phyloP scores from a whole-genome alignment of 169 alveolate species.

The Plasmodium gonderi region DNA sequence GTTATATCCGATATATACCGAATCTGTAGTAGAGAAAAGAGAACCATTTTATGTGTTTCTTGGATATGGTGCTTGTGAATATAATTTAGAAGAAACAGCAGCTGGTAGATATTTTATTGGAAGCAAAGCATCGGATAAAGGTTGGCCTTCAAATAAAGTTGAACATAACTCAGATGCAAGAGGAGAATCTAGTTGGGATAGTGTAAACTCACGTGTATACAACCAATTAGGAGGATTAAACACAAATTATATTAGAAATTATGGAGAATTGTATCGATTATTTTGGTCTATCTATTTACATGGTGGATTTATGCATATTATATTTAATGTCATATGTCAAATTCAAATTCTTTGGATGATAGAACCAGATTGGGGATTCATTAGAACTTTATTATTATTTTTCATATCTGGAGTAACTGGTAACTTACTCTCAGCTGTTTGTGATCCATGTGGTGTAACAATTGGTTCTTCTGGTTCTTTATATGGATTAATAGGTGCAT shows the following conservation, averaged over 20 bases:
- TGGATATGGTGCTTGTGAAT: constrained; percentile 89
- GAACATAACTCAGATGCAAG: constrained; percentile 74
- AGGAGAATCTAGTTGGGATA: constrained; percentile 76
- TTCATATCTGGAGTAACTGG: constrained; percentile 88
- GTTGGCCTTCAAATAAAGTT: constrained; percentile 84
- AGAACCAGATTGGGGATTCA: constrained; percentile 94
- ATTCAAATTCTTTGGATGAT: constrained; percentile 88
- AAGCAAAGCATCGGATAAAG: constrained; percentile 78
- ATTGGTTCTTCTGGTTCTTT: constrained; percentile 93
- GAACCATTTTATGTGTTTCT: constrained; percentile 80
- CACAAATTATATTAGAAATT: constrained; percentile 84
- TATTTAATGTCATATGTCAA: constrained; percentile 87
- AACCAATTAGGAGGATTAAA: constrained; percentile 82
- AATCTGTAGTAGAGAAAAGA: background rate
- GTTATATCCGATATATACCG: constrained; percentile 80
- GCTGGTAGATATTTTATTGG: constrained; percentile 80
- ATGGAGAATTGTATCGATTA: constrained; percentile 87
- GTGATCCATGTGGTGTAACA: constrained; percentile 90
- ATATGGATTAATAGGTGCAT: constrained; percentile 91
- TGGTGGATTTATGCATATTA: constrained; percentile 88
- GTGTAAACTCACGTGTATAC: constrained; percentile 79
- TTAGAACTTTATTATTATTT: constrained; percentile 84
- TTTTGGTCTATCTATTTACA: constrained; percentile 90
- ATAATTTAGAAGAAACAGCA: constrained; percentile 79
- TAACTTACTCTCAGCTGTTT: constrained; percentile 86